Evolutionary conservation across 768 basidiomycete species (phyloP).

Genomic region (Termitomyces sp.): DNA sequence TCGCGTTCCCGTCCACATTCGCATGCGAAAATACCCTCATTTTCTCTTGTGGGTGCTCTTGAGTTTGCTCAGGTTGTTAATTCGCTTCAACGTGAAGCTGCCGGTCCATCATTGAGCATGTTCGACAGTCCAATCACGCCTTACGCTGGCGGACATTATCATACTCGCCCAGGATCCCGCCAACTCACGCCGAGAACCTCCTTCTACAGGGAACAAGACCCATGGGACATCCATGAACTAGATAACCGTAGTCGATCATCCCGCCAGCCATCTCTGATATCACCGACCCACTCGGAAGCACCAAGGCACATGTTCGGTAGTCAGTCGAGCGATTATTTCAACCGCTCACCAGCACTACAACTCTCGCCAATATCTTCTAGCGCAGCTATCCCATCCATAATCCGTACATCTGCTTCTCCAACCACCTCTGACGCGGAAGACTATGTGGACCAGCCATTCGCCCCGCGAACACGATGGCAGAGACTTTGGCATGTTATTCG

Average conservation of each 20-base stretch:
- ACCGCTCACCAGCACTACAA: conserved; percentile 2
- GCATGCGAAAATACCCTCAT: conserved; percentile 65
- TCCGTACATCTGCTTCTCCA: conserved; percentile 53
- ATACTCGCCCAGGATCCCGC: conserved; percentile 28
- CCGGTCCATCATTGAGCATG: conserved; percentile 50
- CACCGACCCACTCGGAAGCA: conserved; percentile 21
- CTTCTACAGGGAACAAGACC: conserved; percentile 31
- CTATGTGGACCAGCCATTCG: conserved; percentile 32
- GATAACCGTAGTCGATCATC: conserved; percentile 35
- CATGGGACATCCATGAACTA: conserved; percentile 55
- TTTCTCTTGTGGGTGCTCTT: conserved; percentile 90
- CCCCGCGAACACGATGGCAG: conserved; percentile 38
- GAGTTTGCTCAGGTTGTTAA: conserved; percentile 93
- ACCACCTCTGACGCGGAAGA: conserved; percentile 37
- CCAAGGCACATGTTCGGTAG: conserved; percentile 12
- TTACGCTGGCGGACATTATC: conserved; percentile 75
- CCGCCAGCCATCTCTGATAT: conserved; percentile 21
- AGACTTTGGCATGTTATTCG: conserved; percentile 33
- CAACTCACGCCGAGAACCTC: conserved; percentile 23
- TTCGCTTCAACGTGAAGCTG: conserved; percentile 69
- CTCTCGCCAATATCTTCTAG: conserved; percentile 10
- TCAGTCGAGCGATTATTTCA: conserved; percentile 14
- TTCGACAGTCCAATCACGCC: conserved; percentile 70
- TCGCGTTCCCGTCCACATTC: conserved; percentile 19
- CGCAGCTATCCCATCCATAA: conserved; percentile 49